Base-by-base conservation (phyloP, 306 rosid species). In the Dalbergia cultrata region DNA sequence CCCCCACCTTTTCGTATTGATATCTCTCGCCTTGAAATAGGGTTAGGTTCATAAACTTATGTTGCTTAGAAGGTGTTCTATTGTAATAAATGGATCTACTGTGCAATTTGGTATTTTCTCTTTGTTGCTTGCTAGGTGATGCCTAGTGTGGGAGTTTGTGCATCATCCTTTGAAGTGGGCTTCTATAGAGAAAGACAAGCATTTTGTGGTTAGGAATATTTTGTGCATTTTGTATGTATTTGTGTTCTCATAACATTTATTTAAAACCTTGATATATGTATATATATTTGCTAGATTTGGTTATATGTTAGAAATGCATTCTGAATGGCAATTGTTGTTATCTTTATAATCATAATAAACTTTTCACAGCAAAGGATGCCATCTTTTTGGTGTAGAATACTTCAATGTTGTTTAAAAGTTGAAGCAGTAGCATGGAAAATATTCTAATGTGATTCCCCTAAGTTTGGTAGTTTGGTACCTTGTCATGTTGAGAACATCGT, bases 401-500 rank as follows among this genome's bases (percentile, higher is more conserved):
- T 26, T 26, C 31, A 26, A 7, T 43, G 1, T 43, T 43, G 49
- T 43, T 43, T 43, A 43, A 43, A 43, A 43, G 49, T 43, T 43
- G 49, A 43, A 9, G 49, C 49, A 8, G 49, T 8, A 9, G 9
- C 9, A 43, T 43, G 49, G 9, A 43, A 43, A 43, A 43, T 9
- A 43, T 43, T 43, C 1, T 2, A 43, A 43, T 43, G 49, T 9
- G 1, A 43, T 43, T 43, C 49, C 49, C 2, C 49, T 9, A 50
- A 45, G 35, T 17, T 70, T 52, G 31, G 47, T 53, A 26, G 31
- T 26, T 26, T 26, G 0, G 33, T 43, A 57, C 39, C 33, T 49
- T 67, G 81, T 70, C 66, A n/a, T 79, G 43, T 49, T 63, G 39
- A 57, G 61, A 56, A 70, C 21, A 10, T 39, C 35, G 39, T 14